A percentile compares a stretch with the other conserved stretches of the same genome.
These are phyloP conservation scores for Zanthoxylum bungeanum DNA, from an alignment of 345 rosid species.

Conservation along the genomic window DNA sequence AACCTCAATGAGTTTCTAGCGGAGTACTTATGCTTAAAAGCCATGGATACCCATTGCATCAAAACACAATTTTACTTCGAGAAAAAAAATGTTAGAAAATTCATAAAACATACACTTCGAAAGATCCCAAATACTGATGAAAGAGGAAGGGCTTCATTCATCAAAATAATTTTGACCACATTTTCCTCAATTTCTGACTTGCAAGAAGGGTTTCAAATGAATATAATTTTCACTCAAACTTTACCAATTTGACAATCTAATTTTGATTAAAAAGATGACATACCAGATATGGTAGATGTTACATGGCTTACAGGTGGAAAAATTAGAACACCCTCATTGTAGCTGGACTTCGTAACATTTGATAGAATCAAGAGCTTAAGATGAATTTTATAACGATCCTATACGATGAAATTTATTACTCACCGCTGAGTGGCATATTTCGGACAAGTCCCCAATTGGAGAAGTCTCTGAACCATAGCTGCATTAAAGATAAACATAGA, in stretches of 20 bases:
- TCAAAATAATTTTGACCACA: neutral
- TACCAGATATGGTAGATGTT: neutral
- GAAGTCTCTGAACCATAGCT: constrained; percentile 82
- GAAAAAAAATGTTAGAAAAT: neutral
- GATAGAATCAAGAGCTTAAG: neutral
- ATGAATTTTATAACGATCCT: constrained; percentile 3
- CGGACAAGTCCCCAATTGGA: constrained; percentile 70
- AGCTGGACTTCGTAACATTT: neutral
- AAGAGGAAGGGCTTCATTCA: neutral
- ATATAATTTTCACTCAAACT: neutral
- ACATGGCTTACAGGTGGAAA: neutral
- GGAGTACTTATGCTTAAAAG: no score
- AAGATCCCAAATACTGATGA: neutral
- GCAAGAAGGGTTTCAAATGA: neutral
- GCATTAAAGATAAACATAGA: constrained; percentile 25
- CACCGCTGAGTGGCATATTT: constrained; percentile 76
- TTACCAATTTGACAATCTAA: neutral
- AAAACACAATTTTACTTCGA: no score
- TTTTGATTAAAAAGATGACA: neutral
- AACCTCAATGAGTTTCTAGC: no score
- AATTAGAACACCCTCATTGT: neutral
- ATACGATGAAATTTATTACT: no score
- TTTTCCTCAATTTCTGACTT: neutral
- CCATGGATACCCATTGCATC: no score
- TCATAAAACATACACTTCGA: neutral